Conservation (phyloP, 225 moss, liverwort and hornwort genomes). For the Sphagnum contortum region DNA sequence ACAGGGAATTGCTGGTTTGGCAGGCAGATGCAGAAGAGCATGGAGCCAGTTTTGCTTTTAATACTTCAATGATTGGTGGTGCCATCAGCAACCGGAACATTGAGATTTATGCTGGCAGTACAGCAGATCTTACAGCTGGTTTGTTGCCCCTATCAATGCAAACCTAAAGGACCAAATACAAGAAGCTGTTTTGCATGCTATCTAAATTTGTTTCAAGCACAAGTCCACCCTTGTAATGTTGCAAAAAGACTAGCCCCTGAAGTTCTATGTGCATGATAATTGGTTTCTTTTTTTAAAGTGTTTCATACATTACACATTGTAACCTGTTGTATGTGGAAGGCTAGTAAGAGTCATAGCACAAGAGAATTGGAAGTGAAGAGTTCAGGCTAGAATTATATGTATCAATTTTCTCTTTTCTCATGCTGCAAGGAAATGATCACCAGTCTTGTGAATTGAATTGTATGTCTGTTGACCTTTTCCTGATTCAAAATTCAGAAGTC, state of each 20-base stretch:
- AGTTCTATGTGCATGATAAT: neutral
- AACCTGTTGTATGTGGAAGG: too few species aligned
- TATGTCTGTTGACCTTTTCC: too few species aligned
- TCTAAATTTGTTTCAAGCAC: constrained; percentile 27
- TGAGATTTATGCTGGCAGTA: constrained; percentile 60
- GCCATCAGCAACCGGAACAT: constrained; percentile 42
- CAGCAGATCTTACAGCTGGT: constrained; percentile 19
- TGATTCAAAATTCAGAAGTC: too few species aligned
- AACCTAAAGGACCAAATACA: neutral
- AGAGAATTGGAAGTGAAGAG: too few species aligned
- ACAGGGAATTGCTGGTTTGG: neutral
- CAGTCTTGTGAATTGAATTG: too few species aligned
- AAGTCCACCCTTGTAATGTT: neutral
- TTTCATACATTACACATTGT: neutral
- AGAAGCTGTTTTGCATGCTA: too few species aligned
- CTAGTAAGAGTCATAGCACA: too few species aligned
- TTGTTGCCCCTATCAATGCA: neutral
- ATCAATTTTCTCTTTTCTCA: too few species aligned
- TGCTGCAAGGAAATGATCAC: too few species aligned
- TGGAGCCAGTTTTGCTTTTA: constrained; percentile 70
- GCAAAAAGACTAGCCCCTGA: neutral
- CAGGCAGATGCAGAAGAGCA: constrained; percentile 92
- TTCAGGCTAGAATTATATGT: too few species aligned
- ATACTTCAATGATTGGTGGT: constrained; percentile 56
- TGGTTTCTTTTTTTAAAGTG: neutral